A percentile compares a stretch with the other conserved stretches of the same genome.
Evolutionary conservation across 805 yeast species (phyloP).

Genomic region (Saccharomycopsis lassenensis): DNA sequence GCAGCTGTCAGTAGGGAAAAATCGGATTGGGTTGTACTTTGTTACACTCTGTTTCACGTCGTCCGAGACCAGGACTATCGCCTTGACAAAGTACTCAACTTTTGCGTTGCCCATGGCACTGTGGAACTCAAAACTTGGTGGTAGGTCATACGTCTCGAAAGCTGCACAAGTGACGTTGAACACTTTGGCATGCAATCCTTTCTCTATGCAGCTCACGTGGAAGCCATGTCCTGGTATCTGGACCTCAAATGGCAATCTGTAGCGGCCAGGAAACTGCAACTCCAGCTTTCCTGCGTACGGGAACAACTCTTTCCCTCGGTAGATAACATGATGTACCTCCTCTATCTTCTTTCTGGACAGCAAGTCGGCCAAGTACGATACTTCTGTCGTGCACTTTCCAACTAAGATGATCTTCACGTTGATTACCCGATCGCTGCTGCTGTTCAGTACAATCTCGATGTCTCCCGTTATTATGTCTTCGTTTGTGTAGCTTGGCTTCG

Average conservation of each 20-base stretch:
- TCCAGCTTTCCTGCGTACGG: not conserved
- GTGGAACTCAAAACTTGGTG: slow-evolving; percentile 8
- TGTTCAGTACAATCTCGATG: not conserved
- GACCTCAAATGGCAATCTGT: slow-evolving; percentile 10
- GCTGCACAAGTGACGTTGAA: slow-evolving; percentile 4
- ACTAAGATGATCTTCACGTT: not conserved
- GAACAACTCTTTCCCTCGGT: slow-evolving; percentile 8
- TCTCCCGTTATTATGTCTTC: too few species aligned
- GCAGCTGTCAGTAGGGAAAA: slow-evolving; percentile 1
- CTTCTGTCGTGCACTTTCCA: too few species aligned
- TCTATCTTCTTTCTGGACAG: slow-evolving; percentile 7
- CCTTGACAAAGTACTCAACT: slow-evolving; percentile 12
- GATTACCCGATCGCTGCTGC: not conserved
- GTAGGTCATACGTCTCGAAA: slow-evolving; percentile 2
- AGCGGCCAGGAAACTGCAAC: slow-evolving; percentile 4
- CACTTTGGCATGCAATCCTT: slow-evolving; percentile 3
- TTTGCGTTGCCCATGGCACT: slow-evolving; percentile 9
- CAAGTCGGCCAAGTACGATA: slow-evolving; percentile 4
- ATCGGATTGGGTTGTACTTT: not conserved
- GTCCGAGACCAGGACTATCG: slow-evolving; percentile 3
- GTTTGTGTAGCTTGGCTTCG: too few species aligned
- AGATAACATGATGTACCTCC: slow-evolving; percentile 6
- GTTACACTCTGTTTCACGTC: not conserved
- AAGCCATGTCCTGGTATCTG: slow-evolving; percentile 3
- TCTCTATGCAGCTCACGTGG: slow-evolving; percentile 7